These are phyloP conservation scores for Colletotrichum lupini DNA, from an alignment of 2,329 filamentous ascomycete species.

Conservation along the genomic window DNA sequence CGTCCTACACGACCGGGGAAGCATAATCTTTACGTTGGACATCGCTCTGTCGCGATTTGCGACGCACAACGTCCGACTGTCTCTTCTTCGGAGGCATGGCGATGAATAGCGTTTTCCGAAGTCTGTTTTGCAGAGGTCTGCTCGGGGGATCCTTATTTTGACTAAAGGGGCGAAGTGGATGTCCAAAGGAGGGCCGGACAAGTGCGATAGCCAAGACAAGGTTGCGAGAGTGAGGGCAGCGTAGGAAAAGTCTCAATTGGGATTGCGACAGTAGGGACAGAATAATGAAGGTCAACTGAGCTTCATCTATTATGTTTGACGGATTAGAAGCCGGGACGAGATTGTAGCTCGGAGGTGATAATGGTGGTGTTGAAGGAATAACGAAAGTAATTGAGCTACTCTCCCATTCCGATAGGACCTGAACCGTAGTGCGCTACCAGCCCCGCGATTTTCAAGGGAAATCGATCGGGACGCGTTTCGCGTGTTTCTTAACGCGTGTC, in stretches of 20 bases:
- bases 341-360: not conserved
- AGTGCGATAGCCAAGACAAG: not conserved
- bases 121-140: not conserved
- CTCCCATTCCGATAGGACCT: not conserved
- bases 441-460: slow-evolving; percentile 1
- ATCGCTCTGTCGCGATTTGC: slow-evolving; percentile 50
- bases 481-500: not conserved
- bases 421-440: not conserved
- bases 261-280: not conserved
- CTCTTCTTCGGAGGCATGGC: slow-evolving; percentile 30
- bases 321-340: not conserved
- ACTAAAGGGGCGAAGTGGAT: not conserved
- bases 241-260: not conserved
- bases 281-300: not conserved
- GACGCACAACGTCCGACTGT: slow-evolving; percentile 36
- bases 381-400: not conserved
- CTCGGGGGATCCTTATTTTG: not conserved
- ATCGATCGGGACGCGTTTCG: not conserved
- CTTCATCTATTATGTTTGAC: not conserved
- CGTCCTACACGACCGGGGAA: not conserved
- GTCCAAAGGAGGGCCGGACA: not conserved
- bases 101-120: not conserved
- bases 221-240: not conserved
- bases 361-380: not conserved
- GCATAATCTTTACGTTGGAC: slow-evolving; percentile 50